Base-by-base conservation (phyloP, 495 filamentous ascomycete genomes). In the Amphirosellinia nigrospora region DNA sequence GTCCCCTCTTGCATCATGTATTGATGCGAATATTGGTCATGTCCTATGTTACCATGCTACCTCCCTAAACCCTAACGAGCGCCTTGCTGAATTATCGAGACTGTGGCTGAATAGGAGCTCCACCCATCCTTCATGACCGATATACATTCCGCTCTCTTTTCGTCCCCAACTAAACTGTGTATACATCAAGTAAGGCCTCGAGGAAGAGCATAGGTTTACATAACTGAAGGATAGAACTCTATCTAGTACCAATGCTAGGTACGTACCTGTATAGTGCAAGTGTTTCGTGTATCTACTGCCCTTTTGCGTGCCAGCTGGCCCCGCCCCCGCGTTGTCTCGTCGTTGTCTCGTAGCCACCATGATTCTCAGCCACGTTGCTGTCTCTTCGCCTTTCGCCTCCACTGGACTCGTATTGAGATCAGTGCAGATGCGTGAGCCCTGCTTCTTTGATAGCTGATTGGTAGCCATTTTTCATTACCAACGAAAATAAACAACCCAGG, bases 1-100 rank as follows among this genome's bases (percentile, higher is more conserved):
- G 26, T 69, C 56, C n/a, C 32, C 13, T 69, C 32, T 38, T 69
- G 67, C 66, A 41, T 69, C 66, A 61, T 69, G 58, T 69, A 63
- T 52, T 48, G 58, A 55, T 32, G 30, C 19, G n/a, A 38, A 52
- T 55, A 62, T 62, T 50, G 45, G 32, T 32, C n/a, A 8, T 34
- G 26, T 56, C 26, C 15, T 50, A 15, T 46, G 4, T 23, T 28
- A 10, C 23, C 66, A 15, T 46, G 4, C 34, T 28, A 10, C 23
- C 66, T 38, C 21, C 30, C 53, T 36, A 36, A 3, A 36, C 7
- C 16, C 23, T 8, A 38, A 32, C 32, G 10, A 45, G 13, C 43
- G 5, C n/a, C 30, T 65, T 45, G 16, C 28, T 46, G 45, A 52
- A 52, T 28, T 52, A n/a, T n/a, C n/a, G n/a, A n/a, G n/a, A n/a